Base-by-base conservation (phyloP, 225 moss, liverwort and hornwort species). In the Polytrichum formosum region DNA sequence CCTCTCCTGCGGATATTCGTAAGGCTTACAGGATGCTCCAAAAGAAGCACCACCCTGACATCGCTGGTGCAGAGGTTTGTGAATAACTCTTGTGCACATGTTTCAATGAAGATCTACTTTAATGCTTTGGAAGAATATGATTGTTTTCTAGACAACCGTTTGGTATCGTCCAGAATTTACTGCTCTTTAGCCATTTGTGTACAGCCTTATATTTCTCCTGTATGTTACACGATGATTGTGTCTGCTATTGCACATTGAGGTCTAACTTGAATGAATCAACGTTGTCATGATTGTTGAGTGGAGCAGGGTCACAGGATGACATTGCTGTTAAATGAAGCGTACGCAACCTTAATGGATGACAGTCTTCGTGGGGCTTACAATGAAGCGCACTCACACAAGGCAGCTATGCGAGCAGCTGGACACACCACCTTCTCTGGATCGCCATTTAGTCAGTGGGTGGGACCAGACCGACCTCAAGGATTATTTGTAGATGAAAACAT, bases 401-500 rank as follows among this genome's bases (percentile, higher is more conserved):
- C 85, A 70, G 75, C 83, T 18, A 82, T 92, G 80, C 71, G 69
- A 21, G 82, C 79, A 64, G 71, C 79, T 46, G 81, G 87, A 22
- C 78, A 90, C 23, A 81, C 78, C 58, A 35, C 84, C 62, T 98
- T 92, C 67, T 77, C 94, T 7, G 92, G 87, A 35, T 85, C 87
- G 22, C 80, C 84, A 7, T 92, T 91, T 65, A 98, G 97, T 73
- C 77, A 85, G 70, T 98, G 94, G 97, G 30, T 76, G 26, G 94
- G 97, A 20, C 94, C 91, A n/a, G 94, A 98, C 66, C 89, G 97
- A 56, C 97, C 94, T 53, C 92, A 98, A 80, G 97, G 94, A 64
- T 66, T 98, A 71, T 98, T 98, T 62, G 97, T 98, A 53, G 97
- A 98, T 66, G 97, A 98, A 76, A 92, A 92, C 73, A 79, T 76